phyloP scores from a whole-genome alignment of 179 eudicot species.

The Beta lomatogona region DNA sequence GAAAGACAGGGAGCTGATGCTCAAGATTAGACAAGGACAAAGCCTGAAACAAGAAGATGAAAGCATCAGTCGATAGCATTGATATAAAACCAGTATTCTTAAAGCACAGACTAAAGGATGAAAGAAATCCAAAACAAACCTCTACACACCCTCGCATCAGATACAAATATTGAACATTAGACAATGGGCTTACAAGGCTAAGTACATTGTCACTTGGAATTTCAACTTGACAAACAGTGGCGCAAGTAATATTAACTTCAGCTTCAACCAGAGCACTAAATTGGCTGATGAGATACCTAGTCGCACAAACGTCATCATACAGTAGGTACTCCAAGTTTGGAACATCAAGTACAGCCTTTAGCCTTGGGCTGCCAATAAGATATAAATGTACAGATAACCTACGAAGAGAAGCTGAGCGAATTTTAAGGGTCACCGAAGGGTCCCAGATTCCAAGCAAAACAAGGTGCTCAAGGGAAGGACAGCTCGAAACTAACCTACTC shows the following conservation, averaged over 20 bases:
- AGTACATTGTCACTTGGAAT: too few relatives aligned
- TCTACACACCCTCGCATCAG: not conserved
- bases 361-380: too few relatives aligned
- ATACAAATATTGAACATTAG: conserved; percentile 1
- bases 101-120: not conserved
- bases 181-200: not conserved
- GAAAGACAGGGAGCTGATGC: too few relatives aligned
- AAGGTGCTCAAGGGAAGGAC: conserved; percentile 12
- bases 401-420: not conserved
- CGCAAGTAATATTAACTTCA: not conserved
- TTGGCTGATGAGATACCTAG: too few relatives aligned
- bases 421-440: not conserved
- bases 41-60: too few relatives aligned
- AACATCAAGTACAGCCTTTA: not conserved
- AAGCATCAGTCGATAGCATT: too few relatives aligned
- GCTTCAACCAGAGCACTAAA: conserved; percentile 6
- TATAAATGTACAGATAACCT: not conserved
- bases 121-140: not conserved
- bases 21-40: too few relatives aligned
- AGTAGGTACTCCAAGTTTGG: conserved; percentile 3
- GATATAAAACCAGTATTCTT: not conserved
- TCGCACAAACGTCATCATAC: not conserved
- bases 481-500: not conserved
- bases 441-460: not conserved
- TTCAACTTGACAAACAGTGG: too few relatives aligned